A percentile compares a stretch with the other conserved stretches of the same genome.
phyloP scores from a whole-genome alignment of 2,329 filamentous ascomycete species.

The Fusarium foetens region DNA sequence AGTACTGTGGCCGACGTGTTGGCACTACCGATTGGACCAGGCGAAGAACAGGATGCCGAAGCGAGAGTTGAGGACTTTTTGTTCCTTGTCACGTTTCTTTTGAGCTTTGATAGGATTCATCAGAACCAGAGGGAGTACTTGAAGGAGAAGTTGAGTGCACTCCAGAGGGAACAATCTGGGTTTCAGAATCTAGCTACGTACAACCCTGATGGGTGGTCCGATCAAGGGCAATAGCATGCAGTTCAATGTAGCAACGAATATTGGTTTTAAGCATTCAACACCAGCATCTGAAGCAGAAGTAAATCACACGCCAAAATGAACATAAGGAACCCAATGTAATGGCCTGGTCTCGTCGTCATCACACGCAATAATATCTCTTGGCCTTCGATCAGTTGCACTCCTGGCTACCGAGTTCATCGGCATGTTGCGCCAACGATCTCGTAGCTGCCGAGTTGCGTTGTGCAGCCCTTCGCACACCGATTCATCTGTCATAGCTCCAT shows the following conservation, averaged over 20 bases:
- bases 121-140: slow-evolving; percentile 56
- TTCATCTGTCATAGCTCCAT: neutral
- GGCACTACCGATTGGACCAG: slow-evolving; percentile 57
- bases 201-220: neutral
- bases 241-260: no score
- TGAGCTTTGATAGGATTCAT: slow-evolving; percentile 61
- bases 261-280: no score
- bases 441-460: neutral
- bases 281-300: neutral
- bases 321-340: neutral
- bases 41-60: slow-evolving; percentile 54
- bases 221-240: neutral
- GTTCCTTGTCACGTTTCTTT: slow-evolving; percentile 62
- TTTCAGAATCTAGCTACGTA: slow-evolving; percentile 18
- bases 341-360: neutral
- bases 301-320: neutral
- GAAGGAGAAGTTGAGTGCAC: slow-evolving; percentile 51
- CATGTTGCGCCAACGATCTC: neutral
- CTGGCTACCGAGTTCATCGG: neutral
- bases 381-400: neutral
- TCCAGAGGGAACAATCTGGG: slow-evolving; percentile 39
- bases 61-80: slow-evolving; percentile 63
- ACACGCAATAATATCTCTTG: neutral
- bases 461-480: neutral
- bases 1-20: slow-evolving; percentile 69